Percentiles rank a stretch among this genome's conserved stretches.
Evolutionary conservation across 2,329 filamentous ascomycete species (phyloP).

Genomic region (Eutypa lata): DNA sequence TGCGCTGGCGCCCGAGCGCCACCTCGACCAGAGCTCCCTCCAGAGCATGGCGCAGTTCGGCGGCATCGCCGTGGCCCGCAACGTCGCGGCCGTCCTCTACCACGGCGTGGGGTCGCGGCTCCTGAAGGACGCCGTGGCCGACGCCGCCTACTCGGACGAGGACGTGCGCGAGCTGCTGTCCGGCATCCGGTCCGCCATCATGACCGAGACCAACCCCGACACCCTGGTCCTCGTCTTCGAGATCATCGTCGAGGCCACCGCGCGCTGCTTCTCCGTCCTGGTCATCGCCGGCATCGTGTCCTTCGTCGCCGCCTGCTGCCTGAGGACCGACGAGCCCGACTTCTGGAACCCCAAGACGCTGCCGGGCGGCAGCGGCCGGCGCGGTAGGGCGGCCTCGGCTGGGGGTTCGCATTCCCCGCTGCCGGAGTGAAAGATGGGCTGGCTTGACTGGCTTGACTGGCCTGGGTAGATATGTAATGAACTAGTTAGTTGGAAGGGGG

Average conservation of each 20-base stretch:
- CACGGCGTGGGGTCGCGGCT: conserved; percentile 25
- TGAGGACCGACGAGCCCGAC: conserved; percentile 26
- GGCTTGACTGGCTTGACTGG: no score
- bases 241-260: conserved; percentile 23
- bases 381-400: no score
- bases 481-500: no score
- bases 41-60: conserved; percentile 31
- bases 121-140: conserved; percentile 13
- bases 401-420: no score
- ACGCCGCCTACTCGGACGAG: conserved; percentile 12
- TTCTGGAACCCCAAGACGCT: conserved; percentile 10
- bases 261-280: conserved; percentile 21
- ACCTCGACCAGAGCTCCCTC: conserved; percentile 25
- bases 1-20: conserved; percentile 17
- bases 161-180: conserved; percentile 27
- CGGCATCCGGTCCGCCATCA: conserved; percentile 23
- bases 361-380: no score
- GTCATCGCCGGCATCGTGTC: conserved; percentile 22
- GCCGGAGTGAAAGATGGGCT: no score
- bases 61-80: conserved; percentile 21
- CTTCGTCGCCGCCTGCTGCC: conserved; percentile 22
- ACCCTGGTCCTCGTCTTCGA: conserved; percentile 12
- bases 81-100: conserved; percentile 27
- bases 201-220: conserved; percentile 11
- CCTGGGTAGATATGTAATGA: no score